These are phyloP conservation scores for Osmozyma mogii DNA, from an alignment of 805 yeast genomes.

Conservation along the genomic window DNA sequence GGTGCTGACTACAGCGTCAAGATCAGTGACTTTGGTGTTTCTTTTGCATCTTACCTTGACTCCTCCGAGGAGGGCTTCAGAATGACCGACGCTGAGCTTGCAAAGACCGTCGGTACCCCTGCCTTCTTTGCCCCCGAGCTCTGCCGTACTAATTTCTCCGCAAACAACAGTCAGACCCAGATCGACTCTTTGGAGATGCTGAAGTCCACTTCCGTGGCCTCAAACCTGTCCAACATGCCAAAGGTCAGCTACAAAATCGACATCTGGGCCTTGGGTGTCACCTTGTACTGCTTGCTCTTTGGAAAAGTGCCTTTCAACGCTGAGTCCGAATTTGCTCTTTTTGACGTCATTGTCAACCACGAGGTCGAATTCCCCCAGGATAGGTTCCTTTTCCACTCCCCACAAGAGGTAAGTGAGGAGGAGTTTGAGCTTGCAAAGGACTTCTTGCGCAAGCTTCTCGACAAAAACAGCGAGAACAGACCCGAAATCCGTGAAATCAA, in stretches of 20 bases:
- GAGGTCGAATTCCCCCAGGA: constrained; percentile 49
- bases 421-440: constrained; percentile 48
- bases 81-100: constrained; percentile 63
- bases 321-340: constrained; percentile 76
- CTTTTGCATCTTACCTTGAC: constrained; percentile 51
- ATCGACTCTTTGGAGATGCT: constrained; percentile 14
- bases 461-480: constrained; percentile 63
- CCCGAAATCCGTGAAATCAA: constrained; percentile 67
- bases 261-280: constrained; percentile 96
- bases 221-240: constrained; percentile 18
- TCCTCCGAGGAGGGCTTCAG: constrained; percentile 38
- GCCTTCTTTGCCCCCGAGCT: constrained; percentile 87
- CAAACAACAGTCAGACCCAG: constrained; percentile 2
- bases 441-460: constrained; percentile 51
- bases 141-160: constrained; percentile 50
- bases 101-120: constrained; percentile 96
- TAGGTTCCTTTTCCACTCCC: constrained; percentile 27
- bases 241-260: constrained; percentile 78
- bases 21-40: constrained; percentile 95
- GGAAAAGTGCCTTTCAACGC: constrained; percentile 89
- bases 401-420: constrained; percentile 28
- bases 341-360: constrained; percentile 68
- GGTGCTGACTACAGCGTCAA: constrained; percentile 67
- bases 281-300: constrained; percentile 78
- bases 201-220: constrained; percentile 2